Base-by-base conservation (phyloP, 2,329 filamentous ascomycete species). In the Davidsoniella eucalypti region DNA sequence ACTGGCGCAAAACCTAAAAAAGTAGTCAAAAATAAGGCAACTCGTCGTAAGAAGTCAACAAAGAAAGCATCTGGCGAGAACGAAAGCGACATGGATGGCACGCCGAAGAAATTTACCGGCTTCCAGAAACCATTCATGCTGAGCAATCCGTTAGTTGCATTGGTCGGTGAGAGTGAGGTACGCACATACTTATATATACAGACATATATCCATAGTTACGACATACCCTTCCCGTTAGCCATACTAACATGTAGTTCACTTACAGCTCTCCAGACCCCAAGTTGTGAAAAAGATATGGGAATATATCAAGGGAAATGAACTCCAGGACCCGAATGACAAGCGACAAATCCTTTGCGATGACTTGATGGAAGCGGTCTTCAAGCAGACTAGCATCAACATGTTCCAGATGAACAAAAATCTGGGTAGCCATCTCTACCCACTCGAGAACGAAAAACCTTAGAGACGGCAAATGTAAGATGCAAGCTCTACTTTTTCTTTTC, bases 381-480 rank as follows among this genome's bases (percentile, higher is more conserved):
- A 94, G 64, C 76, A 84, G 60, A 78, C 87, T 59, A 84, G 77
- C 60, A 84, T 98, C 46, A 87, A 96, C 66, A 98, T 98, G 92
- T 98, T 98, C 65, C 88, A 87, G 57, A 96, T 98, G 90, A 96
- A 94, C 71, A 95, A 95, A 70, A 77, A 94, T 14, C 78, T 96
- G 9, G 87, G 85, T 55, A 81, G 83, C 62, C 90, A 96, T 60
- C 71, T 96, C 38, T 95, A 94, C 61, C 84, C 83, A 2, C 73
- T 85, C 44, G 87, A 90, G 49, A 23, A 23, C 21, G 87, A 92
- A 63, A 78, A 65, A 52, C 5, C 21, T 23, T 61, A 50, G n/a
- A 12, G 29, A 33, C 9, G 29, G 6, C 29, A 33, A 12, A 33
- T 33, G 12, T 12, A 33, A 33, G 29, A 12, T 9, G 29, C 29